Evolutionary conservation across 768 basidiomycete genomes (phyloP).

Genomic region (Tephrocybe rancida): DNA sequence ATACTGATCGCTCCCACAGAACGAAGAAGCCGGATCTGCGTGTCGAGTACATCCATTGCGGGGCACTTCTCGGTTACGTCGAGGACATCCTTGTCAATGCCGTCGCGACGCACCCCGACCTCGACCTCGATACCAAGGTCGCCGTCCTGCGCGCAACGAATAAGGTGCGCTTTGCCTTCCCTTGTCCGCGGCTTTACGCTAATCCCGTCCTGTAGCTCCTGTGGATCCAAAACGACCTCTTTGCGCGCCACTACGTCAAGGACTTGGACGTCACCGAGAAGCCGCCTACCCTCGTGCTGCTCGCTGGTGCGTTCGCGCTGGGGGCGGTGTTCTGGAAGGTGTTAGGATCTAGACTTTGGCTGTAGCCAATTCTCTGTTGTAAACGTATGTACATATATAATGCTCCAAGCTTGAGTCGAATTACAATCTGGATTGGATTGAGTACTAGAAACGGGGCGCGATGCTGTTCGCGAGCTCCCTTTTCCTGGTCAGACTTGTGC

Average conservation of each 20-base stretch:
- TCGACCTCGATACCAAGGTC: slow-evolving; percentile 37
- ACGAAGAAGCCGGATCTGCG: slow-evolving; percentile 32
- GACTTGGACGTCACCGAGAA: no score
- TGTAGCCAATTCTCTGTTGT: no score
- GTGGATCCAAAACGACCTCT: slow-evolving; percentile 48
- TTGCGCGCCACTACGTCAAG: slow-evolving; percentile 20
- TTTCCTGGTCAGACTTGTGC: no score
- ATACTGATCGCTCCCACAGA: slow-evolving; percentile 14
- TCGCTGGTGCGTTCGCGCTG: no score
- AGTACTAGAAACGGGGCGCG: no score
- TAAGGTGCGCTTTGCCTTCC: slow-evolving; percentile 33
- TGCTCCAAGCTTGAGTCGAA: no score
- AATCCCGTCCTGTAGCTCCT: slow-evolving; percentile 30
- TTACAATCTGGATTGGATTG: no score
- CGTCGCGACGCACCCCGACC: slow-evolving; percentile 40
- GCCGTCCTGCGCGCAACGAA: slow-evolving; percentile 43
- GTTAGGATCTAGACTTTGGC: no score
- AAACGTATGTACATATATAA: no score
- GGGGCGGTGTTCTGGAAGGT: no score
- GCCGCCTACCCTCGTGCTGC: no score
- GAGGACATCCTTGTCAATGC: slow-evolving; percentile 45
- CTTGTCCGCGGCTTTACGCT: not conserved
- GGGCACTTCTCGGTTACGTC: slow-evolving; percentile 45
- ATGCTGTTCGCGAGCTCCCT: no score
- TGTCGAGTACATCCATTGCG: slow-evolving; percentile 42